Percentiles rank a stretch among this genome's conserved stretches.
Conservation (phyloP, 208 protist species). For the Leishmania major region DNA sequence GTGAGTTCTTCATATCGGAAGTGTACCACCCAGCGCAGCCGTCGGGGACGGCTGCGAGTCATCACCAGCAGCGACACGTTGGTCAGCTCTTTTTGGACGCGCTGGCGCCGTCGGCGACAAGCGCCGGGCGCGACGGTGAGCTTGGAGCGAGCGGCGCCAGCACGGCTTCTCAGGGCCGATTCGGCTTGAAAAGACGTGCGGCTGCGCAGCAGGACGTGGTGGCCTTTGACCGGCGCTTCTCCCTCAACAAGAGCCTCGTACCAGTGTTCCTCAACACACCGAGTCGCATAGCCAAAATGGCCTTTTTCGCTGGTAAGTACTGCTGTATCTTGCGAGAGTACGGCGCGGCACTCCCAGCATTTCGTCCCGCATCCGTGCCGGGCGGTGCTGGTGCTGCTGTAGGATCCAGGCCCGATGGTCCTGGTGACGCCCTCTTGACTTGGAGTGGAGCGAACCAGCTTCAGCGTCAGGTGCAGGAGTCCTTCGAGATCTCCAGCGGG, state of each 20-base stretch:
- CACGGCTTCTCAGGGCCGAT: constrained; percentile 8
- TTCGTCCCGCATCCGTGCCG: constrained; percentile 16
- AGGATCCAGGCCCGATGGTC: background rate
- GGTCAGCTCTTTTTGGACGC: constrained; percentile 32
- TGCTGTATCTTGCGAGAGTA: constrained; percentile 89
- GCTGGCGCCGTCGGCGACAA: constrained; percentile 7
- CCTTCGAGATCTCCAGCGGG: constrained; percentile 77
- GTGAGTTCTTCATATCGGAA: constrained; percentile 89
- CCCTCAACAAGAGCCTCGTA: constrained; percentile 83
- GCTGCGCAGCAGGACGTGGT: constrained; percentile 34
- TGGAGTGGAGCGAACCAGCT: constrained; percentile 75
- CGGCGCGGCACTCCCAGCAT: constrained; percentile 45
- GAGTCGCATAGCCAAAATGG: constrained; percentile 75
- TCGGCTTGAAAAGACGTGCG: constrained; percentile 14
- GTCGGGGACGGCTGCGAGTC: constrained; percentile 20
- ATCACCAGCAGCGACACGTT: constrained; percentile 30
- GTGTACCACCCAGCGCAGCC: constrained; percentile 17
- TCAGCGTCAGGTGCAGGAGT: constrained; percentile 71
- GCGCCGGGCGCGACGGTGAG: background rate
- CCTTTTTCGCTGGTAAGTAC: constrained; percentile 88
- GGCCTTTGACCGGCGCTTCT: constrained; percentile 83
- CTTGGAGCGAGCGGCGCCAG: constrained; percentile 4
- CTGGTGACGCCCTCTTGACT: constrained; percentile 39
- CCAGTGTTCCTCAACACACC: constrained; percentile 68
- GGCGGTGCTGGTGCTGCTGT: constrained; percentile 3